phyloP scores from a whole-genome alignment of 352 stramenopile genomes.

The Globisporangium yorkense region DNA sequence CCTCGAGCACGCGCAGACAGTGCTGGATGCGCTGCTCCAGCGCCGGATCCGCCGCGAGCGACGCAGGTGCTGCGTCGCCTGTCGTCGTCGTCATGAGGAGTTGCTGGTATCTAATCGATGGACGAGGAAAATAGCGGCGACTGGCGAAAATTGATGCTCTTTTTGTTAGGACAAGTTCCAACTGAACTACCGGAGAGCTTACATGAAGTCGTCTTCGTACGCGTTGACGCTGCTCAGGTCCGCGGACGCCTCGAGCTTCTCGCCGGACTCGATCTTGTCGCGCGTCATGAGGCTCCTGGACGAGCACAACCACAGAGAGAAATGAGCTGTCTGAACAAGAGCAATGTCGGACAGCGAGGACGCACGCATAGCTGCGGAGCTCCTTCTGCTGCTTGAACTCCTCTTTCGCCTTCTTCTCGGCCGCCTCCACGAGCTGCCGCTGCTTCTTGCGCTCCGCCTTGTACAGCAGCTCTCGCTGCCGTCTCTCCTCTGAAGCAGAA shows the following conservation, averaged over 20 bases:
- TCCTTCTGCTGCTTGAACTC: conserved; percentile 73
- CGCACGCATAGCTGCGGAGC: conserved; percentile 68
- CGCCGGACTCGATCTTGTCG: conserved; percentile 53
- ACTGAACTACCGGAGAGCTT: neutral
- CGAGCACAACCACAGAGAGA: neutral
- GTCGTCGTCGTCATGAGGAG: too few relatives aligned
- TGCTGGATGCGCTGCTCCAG: conserved; percentile 23
- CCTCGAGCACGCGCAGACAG: conserved; percentile 67
- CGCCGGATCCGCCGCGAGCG: neutral
- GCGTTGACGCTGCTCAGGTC: conserved; percentile 28
- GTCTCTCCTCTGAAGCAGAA: conserved; percentile 41
- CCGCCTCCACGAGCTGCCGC: conserved; percentile 40
- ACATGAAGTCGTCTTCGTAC: conserved; percentile 84
- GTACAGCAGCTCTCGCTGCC: conserved; percentile 61
- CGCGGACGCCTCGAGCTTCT: conserved; percentile 16
- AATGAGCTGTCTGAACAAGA: neutral
- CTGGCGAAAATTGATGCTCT: neutral
- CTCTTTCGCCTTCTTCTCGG: conserved; percentile 45
- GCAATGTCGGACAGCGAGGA: conserved; percentile 1
- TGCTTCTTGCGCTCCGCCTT: conserved; percentile 70
- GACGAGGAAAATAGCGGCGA: too few relatives aligned
- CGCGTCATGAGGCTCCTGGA: conserved; percentile 50
- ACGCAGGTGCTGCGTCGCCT: too few relatives aligned
- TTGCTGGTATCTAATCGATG: neutral
- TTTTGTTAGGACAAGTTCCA: too few relatives aligned